Percentiles rank a stretch among this genome's conserved stretches.
Conservation (phyloP, 371 early-diverging fungal genomes). For the Blyttiomyces sp. region DNA sequence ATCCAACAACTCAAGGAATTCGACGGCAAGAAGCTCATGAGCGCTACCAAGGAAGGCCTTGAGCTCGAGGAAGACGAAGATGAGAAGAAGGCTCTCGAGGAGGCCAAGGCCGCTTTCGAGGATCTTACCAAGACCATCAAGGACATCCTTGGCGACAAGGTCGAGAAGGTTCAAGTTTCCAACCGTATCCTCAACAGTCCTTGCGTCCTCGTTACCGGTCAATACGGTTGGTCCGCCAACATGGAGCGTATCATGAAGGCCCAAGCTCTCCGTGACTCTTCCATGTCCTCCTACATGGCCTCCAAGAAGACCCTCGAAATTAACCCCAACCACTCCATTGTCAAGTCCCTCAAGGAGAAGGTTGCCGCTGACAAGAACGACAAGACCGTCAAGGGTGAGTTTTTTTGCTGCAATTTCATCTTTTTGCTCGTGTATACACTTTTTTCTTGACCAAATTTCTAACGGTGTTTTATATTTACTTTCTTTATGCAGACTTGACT, state of each 20-base stretch:
- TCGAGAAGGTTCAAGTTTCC: slow-evolving; percentile 97
- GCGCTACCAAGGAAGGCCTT: slow-evolving; percentile 97
- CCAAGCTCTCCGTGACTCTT: slow-evolving; percentile 95
- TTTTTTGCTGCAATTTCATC: neutral
- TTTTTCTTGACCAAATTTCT: neutral
- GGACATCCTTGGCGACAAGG: slow-evolving; percentile 88
- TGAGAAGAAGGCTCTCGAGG: slow-evolving; percentile 88
- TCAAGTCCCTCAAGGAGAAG: slow-evolving; percentile 88
- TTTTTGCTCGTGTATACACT: neutral
- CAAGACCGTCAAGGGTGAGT: slow-evolving; percentile 80
- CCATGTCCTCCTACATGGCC: slow-evolving; percentile 96
- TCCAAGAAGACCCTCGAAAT: slow-evolving; percentile 98
- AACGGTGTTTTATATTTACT: neutral
- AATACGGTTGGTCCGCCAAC: slow-evolving; percentile 98
- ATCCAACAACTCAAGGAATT: slow-evolving; percentile 97
- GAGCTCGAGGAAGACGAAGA: slow-evolving; percentile 97
- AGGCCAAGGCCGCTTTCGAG: slow-evolving; percentile 73
- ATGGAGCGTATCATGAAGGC: slow-evolving; percentile 99
- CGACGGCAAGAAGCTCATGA: slow-evolving; percentile 97
- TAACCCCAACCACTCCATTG: slow-evolving; percentile 92
- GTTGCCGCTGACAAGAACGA: slow-evolving; percentile 90
- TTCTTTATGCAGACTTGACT: slow-evolving; percentile 64
- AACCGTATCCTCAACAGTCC: slow-evolving; percentile 94
- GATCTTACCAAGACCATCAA: slow-evolving; percentile 60
- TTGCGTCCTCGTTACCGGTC: slow-evolving; percentile 95